phyloP scores from a whole-genome alignment of 129 eudicot genomes.

The Chrysanthemum seticuspe region DNA sequence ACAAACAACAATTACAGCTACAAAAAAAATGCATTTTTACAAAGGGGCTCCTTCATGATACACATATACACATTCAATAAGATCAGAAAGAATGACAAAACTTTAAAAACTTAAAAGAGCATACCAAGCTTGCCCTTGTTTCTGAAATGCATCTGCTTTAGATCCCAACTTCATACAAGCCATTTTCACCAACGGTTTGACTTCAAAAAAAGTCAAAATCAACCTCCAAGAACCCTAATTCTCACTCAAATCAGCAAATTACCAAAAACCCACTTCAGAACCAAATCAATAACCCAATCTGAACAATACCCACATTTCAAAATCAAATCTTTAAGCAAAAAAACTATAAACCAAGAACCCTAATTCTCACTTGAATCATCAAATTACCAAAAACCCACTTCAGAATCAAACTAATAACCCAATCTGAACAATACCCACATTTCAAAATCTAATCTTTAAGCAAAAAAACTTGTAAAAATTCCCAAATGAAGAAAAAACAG shows the following conservation, averaged over 20 bases:
- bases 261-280: slow-evolving; percentile 29
- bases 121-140: slow-evolving; percentile 94
- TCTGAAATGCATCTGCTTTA: slow-evolving; percentile 85
- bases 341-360: slow-evolving; percentile 17
- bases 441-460: neutral
- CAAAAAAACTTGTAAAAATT: slow-evolving; percentile 12
- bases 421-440: slow-evolving; percentile 34
- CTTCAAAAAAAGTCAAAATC: slow-evolving; percentile 26
- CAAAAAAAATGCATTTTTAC: too few relatives aligned
- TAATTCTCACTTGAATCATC: slow-evolving; percentile 1
- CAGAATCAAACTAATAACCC: slow-evolving; percentile 26
- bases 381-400: slow-evolving; percentile 25
- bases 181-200: slow-evolving; percentile 41
- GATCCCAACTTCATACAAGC: slow-evolving; percentile 98
- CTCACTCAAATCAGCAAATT: slow-evolving; percentile 9
- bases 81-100: slow-evolving; percentile 6
- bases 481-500: too few relatives aligned
- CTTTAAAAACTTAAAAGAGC: slow-evolving; percentile 23
- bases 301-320: slow-evolving; percentile 34
- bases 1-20: too few relatives aligned
- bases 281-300: slow-evolving; percentile 23
- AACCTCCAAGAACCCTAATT: slow-evolving; percentile 40
- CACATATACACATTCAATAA: slow-evolving; percentile 12
- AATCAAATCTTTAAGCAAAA: slow-evolving; percentile 7
- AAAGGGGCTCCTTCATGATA: neutral